A percentile compares a stretch with the other conserved stretches of the same genome.
These are phyloP conservation scores for Oryza nivara DNA, from an alignment of 176 grass and related monocot genomes.

Conservation along the genomic window DNA sequence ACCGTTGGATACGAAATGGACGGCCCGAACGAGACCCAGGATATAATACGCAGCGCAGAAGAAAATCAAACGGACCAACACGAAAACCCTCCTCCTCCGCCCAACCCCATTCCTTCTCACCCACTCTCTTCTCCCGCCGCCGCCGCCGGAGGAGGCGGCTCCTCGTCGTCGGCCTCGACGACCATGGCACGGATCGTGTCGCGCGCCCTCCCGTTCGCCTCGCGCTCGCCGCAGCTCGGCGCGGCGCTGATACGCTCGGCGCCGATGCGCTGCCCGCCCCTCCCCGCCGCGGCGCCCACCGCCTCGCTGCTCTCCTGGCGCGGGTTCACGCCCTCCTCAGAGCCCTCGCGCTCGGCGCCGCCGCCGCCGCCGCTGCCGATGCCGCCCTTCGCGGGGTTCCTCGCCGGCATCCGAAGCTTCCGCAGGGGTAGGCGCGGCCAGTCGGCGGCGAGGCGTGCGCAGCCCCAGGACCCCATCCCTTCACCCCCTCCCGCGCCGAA, in stretches of 20 bases:
- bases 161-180: background rate
- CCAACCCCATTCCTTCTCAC: background rate
- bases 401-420: constrained; percentile 61
- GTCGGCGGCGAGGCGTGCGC: constrained; percentile 58
- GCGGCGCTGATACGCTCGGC: constrained; percentile 31
- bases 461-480: constrained; percentile 21
- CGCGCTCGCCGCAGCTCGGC: constrained; percentile 41
- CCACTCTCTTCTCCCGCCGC: constrained; percentile 40
- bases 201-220: constrained; percentile 69
- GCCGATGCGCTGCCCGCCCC: background rate
- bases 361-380: background rate
- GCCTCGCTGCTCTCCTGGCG: constrained; percentile 43
- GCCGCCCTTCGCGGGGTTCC: constrained; percentile 49
- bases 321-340: constrained; percentile 44
- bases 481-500: constrained; percentile 57
- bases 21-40: background rate
- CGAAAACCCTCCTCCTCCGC: constrained; percentile 32
- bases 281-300: constrained; percentile 23
- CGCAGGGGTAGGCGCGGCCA: constrained; percentile 55
- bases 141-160: background rate
- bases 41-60: background rate
- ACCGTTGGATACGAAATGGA: background rate
- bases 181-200: constrained; percentile 80
- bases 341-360: constrained; percentile 16
- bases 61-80: background rate